Percentiles rank a stretch among this genome's conserved stretches.
Conservation (phyloP, 2,329 filamentous ascomycete species). For the Fusarium algeriense region DNA sequence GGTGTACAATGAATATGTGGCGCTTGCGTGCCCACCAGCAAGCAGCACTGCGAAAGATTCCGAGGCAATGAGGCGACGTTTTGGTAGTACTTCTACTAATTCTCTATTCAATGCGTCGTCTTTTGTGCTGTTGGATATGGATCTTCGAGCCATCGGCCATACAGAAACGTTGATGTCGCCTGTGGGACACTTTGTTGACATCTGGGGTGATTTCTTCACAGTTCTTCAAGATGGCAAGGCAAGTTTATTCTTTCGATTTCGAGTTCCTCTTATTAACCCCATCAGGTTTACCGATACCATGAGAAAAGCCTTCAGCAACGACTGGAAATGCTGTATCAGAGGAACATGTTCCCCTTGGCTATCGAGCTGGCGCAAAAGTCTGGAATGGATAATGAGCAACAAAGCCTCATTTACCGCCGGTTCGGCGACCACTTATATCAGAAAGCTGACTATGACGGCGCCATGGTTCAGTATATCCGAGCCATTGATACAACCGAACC, state of each 20-base stretch:
- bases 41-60: conserved; percentile 65
- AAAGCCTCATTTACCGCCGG: conserved; percentile 91
- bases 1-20: conserved; percentile 87
- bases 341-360: conserved; percentile 90
- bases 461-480: conserved; percentile 98
- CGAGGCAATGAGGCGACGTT: conserved; percentile 75
- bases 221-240: conserved; percentile 93
- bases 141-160: conserved; percentile 89
- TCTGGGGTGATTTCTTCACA: conserved; percentile 94
- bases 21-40: conserved; percentile 81
- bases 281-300: conserved; percentile 84
- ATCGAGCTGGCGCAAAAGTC: conserved; percentile 94
- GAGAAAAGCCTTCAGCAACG: conserved; percentile 93
- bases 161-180: conserved; percentile 86
- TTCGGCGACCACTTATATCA: conserved; percentile 96
- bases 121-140: conserved; percentile 92
- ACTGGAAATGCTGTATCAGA: conserved; percentile 91
- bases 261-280: conserved; percentile 27
- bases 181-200: conserved; percentile 82
- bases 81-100: conserved; percentile 77
- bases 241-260: conserved; percentile 34
- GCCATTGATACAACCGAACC: conserved; percentile 97
- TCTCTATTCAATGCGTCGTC: conserved; percentile 87
- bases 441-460: conserved; percentile 94
- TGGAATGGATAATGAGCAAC: conserved; percentile 81